These are phyloP conservation scores for Fagus crenata DNA, from an alignment of 306 rosid genomes.

Conservation along the genomic window DNA sequence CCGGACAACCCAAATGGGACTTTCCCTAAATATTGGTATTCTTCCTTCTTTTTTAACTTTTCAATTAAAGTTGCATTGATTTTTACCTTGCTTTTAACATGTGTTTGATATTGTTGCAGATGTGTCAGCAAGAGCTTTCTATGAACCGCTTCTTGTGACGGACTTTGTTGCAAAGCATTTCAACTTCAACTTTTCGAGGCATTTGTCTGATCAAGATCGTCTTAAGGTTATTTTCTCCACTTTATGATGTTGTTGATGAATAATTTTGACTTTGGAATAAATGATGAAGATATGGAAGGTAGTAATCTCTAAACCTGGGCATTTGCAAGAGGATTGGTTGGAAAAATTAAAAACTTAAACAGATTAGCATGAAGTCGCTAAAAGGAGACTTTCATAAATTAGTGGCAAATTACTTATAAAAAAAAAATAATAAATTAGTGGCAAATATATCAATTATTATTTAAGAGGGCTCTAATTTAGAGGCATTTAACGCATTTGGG, in stretches of 20 bases:
- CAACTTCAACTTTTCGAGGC: slow-evolving; percentile 31
- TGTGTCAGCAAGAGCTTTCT: slow-evolving; percentile 69
- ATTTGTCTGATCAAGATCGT: slow-evolving; percentile 55
- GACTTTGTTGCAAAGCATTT: slow-evolving; percentile 41
- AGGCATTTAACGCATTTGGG: too few species aligned
- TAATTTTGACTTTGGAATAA: not conserved
- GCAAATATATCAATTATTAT: not conserved
- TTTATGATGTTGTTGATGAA: not conserved
- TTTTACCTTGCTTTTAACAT: too few species aligned
- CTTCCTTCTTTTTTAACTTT: not conserved
- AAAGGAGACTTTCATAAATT: not conserved
- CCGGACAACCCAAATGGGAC: slow-evolving; percentile 52
- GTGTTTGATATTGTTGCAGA: slow-evolving; percentile 42
- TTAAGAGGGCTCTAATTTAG: too few species aligned
- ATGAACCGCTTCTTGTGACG: slow-evolving; percentile 51
- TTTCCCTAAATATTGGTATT: slow-evolving; percentile 58
- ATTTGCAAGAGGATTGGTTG: too few species aligned
- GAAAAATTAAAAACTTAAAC: too few species aligned
- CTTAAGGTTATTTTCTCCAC: slow-evolving; percentile 48
- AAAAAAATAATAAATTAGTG: too few species aligned
- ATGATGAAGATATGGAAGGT: too few species aligned
- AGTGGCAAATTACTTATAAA: too few species aligned
- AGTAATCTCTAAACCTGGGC: too few species aligned
- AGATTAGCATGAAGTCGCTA: not conserved
- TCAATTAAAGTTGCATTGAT: not conserved